Base-by-base conservation (phyloP, 2,329 filamentous ascomycete genomes). In the Plectosphaerella cucumerina region DNA sequence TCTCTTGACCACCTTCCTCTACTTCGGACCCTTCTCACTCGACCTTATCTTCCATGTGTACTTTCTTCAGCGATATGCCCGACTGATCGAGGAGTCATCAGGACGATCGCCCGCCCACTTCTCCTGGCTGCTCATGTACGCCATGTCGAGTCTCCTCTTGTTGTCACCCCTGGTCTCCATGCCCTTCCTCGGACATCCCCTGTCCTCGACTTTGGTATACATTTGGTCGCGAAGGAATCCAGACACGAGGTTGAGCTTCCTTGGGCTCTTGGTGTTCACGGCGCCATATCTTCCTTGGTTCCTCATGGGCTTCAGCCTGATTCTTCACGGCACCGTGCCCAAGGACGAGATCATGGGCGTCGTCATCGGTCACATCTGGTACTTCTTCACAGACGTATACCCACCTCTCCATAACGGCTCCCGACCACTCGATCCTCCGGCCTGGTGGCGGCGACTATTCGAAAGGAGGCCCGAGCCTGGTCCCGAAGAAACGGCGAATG, bases 1-100 rank as follows among this genome's bases (percentile, higher is more conserved):
- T 39, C 78, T 99, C n/a, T 64, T 96, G 39, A 95, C 93, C 3
- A 96, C 93, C 2, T 99, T 99, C 73, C 83, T 97, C 64, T 99
- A 97, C 75, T 97, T 97, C 65, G 94, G 94, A 3, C 92, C 93
- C 2, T 84, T 97, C 58, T 94, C 87, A 26, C 83, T 99, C 65
- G 94, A 97, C 68, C 85, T 99, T 39, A 80, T 97, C 60, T 97
- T 97, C 76, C 93, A 97, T 69, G 89, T 97, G 68, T 99, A 97
- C 80, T 99, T 99, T 73, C 86, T 97, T 52, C 92, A 97, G 67
- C 88, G 94, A 51, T 99, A 99, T 70, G 92, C 93, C 6, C 88
- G 94, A 47, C 87, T 97, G 42, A 83, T 99, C 44, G 94, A 99
- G 71, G 93, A 97, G 70, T 91, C 90, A 1, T 91, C 91, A n/a